Evolutionary conservation across 164 flowering plant species (phyloP).

Genomic region (Platanus orientalis): DNA sequence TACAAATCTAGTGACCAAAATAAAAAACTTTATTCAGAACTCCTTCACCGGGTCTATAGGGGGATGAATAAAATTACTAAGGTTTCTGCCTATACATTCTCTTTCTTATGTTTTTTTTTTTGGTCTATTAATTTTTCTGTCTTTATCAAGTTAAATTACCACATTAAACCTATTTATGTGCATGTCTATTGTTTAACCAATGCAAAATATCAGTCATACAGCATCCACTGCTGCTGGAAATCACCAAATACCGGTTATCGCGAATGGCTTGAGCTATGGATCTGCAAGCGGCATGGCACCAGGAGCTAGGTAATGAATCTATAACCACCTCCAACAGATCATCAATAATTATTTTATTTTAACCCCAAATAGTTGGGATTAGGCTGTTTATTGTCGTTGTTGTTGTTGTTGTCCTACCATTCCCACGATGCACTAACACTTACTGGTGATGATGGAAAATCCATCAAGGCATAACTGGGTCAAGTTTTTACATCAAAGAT

Average conservation of each 20-base stretch:
- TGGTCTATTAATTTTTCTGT: no score
- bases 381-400: no score
- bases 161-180: not conserved
- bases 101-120: not conserved
- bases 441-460: no score
- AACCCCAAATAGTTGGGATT: no score
- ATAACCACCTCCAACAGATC: not conserved
- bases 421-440: not conserved
- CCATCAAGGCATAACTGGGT: no score
- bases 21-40: no score
- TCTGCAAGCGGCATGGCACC: constrained; percentile 73
- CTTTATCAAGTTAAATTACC: no score
- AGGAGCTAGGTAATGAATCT: constrained; percentile 38
- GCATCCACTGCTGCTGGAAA: constrained; percentile 63
- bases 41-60: no score
- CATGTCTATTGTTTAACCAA: not conserved
- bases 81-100: no score
- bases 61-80: no score
- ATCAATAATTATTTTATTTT: not conserved
- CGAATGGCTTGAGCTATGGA: constrained; percentile 49
- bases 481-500: no score
- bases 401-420: not conserved
- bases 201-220: constrained; percentile 41
- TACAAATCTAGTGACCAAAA: no score
- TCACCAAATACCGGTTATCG: constrained; percentile 32